Evolutionary conservation across 2,329 filamentous ascomycete genomes (phyloP), one percentile per base, ranked within the genome.

Genomic region (Fusarium sp.): DNA sequence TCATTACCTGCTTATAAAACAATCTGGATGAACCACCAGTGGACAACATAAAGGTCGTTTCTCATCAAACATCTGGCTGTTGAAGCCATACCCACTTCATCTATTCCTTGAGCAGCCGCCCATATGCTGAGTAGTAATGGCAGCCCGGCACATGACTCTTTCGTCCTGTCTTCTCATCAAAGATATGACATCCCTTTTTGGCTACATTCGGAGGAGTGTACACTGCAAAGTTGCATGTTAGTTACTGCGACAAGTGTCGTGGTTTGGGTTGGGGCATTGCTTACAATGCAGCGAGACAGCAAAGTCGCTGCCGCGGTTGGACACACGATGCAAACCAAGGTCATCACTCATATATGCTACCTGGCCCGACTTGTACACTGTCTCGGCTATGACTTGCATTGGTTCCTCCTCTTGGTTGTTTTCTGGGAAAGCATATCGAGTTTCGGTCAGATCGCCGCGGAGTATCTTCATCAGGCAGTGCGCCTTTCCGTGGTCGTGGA

Each of bases 401-500:
- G 90, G 89, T 8, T 83, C 82, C 50, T 85, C 82, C 50, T 84
- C 80, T 50, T 80, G 78, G 31, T 74, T 67, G 23, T 78, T 78
- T 50, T 83, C 77, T 1, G 94, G 94, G 81, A 92, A 94, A 53
- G 86, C 86, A 79, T 93, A 97, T 63, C 93, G 87, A 19, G 92
- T 94, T 82, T 98, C 94, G 73, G 89, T 92, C 64, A 97, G 83
- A 66, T 84, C 86, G 46, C 94, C 94, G 72, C 89, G 89, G 67
- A 97, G 86, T 70, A 95, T 90, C 84, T 91, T 97, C 93, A 97
- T 97, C 73, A 97, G 84, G 80, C 94, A 98, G 79, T 97, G 94
- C 41, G 94, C 93, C 66, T 95, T 93, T 77, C 90, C 91, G 79
- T 93, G 91, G 78, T 98, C 94, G 77, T 98, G 94, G 77, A 98